Conservation (phyloP, 1,284 basidiomycete genomes). For the Ustilago trichophora region DNA sequence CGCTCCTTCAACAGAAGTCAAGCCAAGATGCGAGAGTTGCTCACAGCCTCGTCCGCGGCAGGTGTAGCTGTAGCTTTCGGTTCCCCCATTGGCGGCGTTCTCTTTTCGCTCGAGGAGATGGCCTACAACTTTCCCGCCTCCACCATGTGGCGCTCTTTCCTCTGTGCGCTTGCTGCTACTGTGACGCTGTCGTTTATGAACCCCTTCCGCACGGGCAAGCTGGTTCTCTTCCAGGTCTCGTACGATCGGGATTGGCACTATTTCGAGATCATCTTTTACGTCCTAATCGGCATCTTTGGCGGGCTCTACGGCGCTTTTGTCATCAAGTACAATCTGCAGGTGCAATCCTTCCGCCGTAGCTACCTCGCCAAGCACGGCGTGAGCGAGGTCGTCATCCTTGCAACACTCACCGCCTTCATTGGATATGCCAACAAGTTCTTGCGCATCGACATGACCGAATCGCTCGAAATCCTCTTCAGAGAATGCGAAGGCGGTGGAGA, state of each 20-base stretch:
- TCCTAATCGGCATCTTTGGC: slow-evolving; percentile 93
- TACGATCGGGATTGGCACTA: slow-evolving; percentile 99
- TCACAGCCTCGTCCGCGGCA: slow-evolving; percentile 94
- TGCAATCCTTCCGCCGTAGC: slow-evolving; percentile 91
- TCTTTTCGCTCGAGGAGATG: slow-evolving; percentile 82
- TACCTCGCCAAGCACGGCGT: slow-evolving; percentile 85
- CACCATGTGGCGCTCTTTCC: slow-evolving; percentile 98
- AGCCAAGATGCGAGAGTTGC: slow-evolving; percentile 93
- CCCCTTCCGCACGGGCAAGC: slow-evolving; percentile 95
- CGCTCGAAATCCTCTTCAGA: slow-evolving; percentile 92
- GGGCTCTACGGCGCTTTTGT: slow-evolving; percentile 96
- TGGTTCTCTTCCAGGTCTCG: slow-evolving; percentile 96
- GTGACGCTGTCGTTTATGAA: slow-evolving; percentile 98
- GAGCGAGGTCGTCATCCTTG: slow-evolving; percentile 86
- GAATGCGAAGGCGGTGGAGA: slow-evolving; percentile 96
- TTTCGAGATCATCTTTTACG: slow-evolving; percentile 95
- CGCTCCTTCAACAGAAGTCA: slow-evolving; percentile 84
- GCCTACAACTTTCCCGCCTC: slow-evolving; percentile 94
- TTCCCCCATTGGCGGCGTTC: slow-evolving; percentile 93
- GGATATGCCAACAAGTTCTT: slow-evolving; percentile 95
- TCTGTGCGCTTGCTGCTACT: slow-evolving; percentile 95
- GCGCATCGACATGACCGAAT: slow-evolving; percentile 97
- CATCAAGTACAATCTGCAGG: slow-evolving; percentile 95
- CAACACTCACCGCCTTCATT: slow-evolving; percentile 86
- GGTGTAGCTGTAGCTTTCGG: slow-evolving; percentile 98